A percentile compares a stretch with the other conserved stretches of the same genome.
These are phyloP conservation scores for Penicillium cinerascens DNA, from an alignment of 495 filamentous ascomycete genomes.

Conservation along the genomic window DNA sequence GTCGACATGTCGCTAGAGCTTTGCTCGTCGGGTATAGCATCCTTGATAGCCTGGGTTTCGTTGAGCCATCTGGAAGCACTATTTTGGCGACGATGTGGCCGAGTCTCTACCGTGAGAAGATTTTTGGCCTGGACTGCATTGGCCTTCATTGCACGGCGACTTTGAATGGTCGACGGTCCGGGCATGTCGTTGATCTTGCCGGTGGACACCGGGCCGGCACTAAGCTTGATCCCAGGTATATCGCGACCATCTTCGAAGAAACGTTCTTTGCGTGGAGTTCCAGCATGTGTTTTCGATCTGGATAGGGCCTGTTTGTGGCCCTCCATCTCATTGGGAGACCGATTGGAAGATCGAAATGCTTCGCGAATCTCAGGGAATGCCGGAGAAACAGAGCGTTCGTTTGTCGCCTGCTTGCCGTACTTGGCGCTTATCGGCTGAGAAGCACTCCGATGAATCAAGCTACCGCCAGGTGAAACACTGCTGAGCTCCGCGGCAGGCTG, in stretches of 20 bases:
- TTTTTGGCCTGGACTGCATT: constrained; percentile 14
- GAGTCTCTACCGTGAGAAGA: constrained; percentile 30
- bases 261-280: not conserved
- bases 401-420: constrained; percentile 20
- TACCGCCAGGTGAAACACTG: constrained; percentile 24
- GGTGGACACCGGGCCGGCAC: constrained; percentile 6
- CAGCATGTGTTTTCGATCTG: not conserved
- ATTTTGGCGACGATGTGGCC: constrained; percentile 10
- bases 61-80: not conserved
- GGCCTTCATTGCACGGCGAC: constrained; percentile 32
- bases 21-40: constrained; percentile 2
- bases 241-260: constrained; percentile 9
- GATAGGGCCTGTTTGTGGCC: constrained; percentile 7
- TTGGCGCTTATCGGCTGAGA: constrained; percentile 39
- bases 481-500: constrained; percentile 31
- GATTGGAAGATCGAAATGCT: constrained; percentile 29
- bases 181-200: constrained; percentile 2
- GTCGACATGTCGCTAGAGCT: constrained; percentile 23
- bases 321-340: constrained; percentile 18
- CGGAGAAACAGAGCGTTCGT: constrained; percentile 45
- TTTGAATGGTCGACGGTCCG: constrained; percentile 29
- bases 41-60: constrained; percentile 8
- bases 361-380: constrained; percentile 33
- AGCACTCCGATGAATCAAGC: constrained; percentile 24
- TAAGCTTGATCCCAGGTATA: constrained; percentile 17